A percentile compares a stretch with the other conserved stretches of the same genome.
These are phyloP conservation scores for Hypoxylon fragiforme DNA, from an alignment of 495 filamentous ascomycete species.

Conservation along the genomic window DNA sequence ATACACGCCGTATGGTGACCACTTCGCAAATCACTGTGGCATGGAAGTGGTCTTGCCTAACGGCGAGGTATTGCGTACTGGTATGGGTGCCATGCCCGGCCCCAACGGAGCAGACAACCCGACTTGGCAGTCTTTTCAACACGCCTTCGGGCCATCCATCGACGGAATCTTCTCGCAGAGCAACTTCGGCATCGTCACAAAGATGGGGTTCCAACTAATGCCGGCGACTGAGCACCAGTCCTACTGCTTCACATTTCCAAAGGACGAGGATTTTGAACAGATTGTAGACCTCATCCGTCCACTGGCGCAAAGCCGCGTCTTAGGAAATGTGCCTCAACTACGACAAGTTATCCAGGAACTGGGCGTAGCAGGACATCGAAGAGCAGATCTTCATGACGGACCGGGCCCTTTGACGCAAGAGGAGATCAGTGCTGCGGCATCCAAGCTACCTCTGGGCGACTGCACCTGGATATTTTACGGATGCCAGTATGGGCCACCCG, in stretches of 20 bases:
- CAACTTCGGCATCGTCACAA: constrained; percentile 61
- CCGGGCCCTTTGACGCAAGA: constrained; percentile 40
- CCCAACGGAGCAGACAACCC: constrained; percentile 43
- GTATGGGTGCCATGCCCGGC: constrained; percentile 60
- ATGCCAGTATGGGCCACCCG: constrained; percentile 53
- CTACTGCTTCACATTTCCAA: constrained; percentile 56
- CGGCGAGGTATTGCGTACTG: constrained; percentile 58
- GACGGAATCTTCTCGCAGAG: constrained; percentile 63
- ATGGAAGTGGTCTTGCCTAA: constrained; percentile 61
- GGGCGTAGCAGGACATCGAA: constrained; percentile 45
- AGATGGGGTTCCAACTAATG: constrained; percentile 61
- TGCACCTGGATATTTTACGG: constrained; percentile 60
- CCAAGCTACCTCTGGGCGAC: constrained; percentile 43
- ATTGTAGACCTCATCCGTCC: constrained; percentile 59
- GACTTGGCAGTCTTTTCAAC: constrained; percentile 56
- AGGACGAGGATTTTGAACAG: constrained; percentile 53
- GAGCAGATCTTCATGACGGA: constrained; percentile 34
- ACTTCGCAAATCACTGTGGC: constrained; percentile 58
- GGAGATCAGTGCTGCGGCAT: constrained; percentile 39
- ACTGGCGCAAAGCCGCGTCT: constrained; percentile 48
- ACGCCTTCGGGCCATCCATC: constrained; percentile 58
- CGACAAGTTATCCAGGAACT: constrained; percentile 52
- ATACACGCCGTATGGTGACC: constrained; percentile 57
- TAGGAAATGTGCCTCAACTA: constrained; percentile 57
- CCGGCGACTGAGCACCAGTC: constrained; percentile 54